These are phyloP conservation scores for Maudiozyma humilis DNA, from an alignment of 1,139 yeast genomes.

Conservation along the genomic window DNA sequence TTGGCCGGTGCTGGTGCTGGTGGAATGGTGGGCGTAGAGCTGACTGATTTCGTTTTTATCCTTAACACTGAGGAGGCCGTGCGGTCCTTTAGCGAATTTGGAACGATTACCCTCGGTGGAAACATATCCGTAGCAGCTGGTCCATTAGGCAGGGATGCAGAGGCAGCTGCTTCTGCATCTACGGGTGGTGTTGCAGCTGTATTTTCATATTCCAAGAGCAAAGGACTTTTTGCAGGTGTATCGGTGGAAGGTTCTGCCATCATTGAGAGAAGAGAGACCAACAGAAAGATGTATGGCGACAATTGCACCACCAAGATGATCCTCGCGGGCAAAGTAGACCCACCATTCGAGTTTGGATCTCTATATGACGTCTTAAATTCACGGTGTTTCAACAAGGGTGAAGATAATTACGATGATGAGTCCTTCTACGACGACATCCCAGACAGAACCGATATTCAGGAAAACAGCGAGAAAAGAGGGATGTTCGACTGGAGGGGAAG, in stretches of 20 bases:
- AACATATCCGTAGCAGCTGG: conserved; percentile 95
- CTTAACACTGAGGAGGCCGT: conserved; percentile 83
- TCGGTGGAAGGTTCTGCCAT: conserved; percentile 94
- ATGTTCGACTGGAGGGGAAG: conserved; percentile 24
- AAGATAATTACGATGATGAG: conserved; percentile 39
- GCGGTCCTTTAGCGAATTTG: conserved; percentile 85
- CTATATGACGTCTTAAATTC: conserved; percentile 78
- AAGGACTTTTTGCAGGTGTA: conserved; percentile 94
- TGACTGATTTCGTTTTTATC: conserved; percentile 93
- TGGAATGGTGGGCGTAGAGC: conserved; percentile 92
- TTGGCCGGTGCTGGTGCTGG: conserved; percentile 99
- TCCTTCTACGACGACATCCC: conserved; percentile 32
- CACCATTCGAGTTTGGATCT: conserved; percentile 85
- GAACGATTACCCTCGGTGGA: conserved; percentile 91
- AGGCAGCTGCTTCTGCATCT: conserved; percentile 93
- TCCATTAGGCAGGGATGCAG: conserved; percentile 93
- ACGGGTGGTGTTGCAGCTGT: conserved; percentile 79
- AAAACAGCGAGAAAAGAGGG: conserved; percentile 1
- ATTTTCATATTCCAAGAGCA: conserved; percentile 88
- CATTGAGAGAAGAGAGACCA: conserved; percentile 91
- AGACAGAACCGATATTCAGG: conserved; percentile 3
- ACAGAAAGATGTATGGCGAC: conserved; percentile 84
- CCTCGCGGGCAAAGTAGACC: conserved; percentile 72
- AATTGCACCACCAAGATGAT: conserved; percentile 78
- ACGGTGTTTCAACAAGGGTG: conserved; percentile 62